Conservation (phyloP, 139 green algal genomes). For the Mychonastes homosphaera region DNA sequence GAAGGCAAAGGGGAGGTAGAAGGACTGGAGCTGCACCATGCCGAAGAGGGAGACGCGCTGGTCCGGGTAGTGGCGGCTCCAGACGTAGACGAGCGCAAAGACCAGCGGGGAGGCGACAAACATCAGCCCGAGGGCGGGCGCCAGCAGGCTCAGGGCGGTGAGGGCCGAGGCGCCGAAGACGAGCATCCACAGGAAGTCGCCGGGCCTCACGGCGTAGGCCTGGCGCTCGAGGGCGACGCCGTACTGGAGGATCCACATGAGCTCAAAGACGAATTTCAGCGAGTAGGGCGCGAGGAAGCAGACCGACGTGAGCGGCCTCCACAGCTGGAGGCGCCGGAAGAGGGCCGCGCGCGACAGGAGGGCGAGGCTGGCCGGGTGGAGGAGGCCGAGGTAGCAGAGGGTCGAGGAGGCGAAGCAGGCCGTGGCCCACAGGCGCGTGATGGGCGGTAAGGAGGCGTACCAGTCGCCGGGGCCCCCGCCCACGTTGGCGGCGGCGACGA, state of each 20-base stretch:
- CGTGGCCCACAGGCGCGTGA: constrained; percentile 36
- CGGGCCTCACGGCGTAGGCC: constrained; percentile 41
- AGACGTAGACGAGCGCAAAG: constrained; percentile 52
- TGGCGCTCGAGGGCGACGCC: constrained; percentile 33
- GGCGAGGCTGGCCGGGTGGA: constrained; percentile 21
- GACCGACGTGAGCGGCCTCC: constrained; percentile 42
- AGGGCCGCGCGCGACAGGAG: constrained; percentile 16
- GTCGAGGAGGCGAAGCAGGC: constrained; percentile 19
- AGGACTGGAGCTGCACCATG: constrained; percentile 46
- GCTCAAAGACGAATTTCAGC: constrained; percentile 31
- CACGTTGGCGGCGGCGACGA: constrained; percentile 14
- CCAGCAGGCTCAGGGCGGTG: constrained; percentile 1
- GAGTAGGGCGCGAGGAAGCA: constrained; percentile 36
- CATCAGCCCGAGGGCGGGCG: constrained; percentile 11
- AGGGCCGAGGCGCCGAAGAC: constrained; percentile 25
- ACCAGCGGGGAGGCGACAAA: constrained; percentile 29
- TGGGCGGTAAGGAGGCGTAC: constrained; percentile 39
- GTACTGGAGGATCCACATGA: constrained; percentile 44
- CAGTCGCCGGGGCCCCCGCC: constrained; percentile 24
- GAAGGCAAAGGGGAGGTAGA: constrained; percentile 61
- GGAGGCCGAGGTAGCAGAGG: constrained; percentile 11
- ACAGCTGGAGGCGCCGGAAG: constrained; percentile 33
- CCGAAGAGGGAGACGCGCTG: constrained; percentile 44
- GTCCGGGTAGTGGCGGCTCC: constrained; percentile 41
- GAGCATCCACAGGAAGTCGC: constrained; percentile 59